phyloP scores from a whole-genome alignment of 2,329 filamentous ascomycete genomes.

The Gnomoniopsis smithogilvyi region DNA sequence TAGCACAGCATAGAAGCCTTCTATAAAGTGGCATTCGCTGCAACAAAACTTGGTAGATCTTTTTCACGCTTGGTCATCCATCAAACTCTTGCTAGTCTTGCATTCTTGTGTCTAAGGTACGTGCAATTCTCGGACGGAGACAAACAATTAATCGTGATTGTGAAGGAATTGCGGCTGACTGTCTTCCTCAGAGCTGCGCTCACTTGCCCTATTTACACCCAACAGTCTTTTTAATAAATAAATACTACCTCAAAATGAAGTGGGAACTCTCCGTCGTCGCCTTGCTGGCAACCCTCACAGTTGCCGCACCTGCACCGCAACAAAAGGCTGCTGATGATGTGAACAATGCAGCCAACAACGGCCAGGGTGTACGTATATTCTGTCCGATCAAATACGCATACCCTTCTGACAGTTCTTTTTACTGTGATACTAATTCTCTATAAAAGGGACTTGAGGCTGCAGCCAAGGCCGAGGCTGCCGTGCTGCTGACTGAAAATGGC shows the following conservation, averaged over 20 bases:
- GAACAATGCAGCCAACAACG: conserved; percentile 10
- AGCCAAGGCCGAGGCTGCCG: conserved; percentile 8
- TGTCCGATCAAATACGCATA: not conserved
- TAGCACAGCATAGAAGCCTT: no score
- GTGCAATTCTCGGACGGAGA: not conserved
- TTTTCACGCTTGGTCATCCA: no score
- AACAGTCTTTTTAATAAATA: not conserved
- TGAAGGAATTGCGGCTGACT: not conserved
- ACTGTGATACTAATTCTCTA: not conserved
- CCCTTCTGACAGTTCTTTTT: not conserved
- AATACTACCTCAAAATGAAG: conserved; percentile 7
- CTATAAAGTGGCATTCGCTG: no score
- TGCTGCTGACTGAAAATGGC: conserved; percentile 1
- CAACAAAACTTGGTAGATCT: no score
- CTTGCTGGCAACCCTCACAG: conserved; percentile 7
- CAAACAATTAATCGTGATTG: not conserved
- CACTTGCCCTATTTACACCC: conserved; percentile 1
- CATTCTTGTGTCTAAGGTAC: not conserved
- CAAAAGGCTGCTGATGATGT: not conserved
- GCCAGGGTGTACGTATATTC: not conserved
- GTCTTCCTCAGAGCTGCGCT: conserved; percentile 3
- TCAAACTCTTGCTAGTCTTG: no score
- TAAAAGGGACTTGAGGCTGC: conserved; percentile 4
- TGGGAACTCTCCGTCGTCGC: conserved; percentile 2
- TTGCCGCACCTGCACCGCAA: not conserved